Base-by-base conservation (phyloP, 2,329 filamentous ascomycete genomes). In the Hyphodiscus sp. region DNA sequence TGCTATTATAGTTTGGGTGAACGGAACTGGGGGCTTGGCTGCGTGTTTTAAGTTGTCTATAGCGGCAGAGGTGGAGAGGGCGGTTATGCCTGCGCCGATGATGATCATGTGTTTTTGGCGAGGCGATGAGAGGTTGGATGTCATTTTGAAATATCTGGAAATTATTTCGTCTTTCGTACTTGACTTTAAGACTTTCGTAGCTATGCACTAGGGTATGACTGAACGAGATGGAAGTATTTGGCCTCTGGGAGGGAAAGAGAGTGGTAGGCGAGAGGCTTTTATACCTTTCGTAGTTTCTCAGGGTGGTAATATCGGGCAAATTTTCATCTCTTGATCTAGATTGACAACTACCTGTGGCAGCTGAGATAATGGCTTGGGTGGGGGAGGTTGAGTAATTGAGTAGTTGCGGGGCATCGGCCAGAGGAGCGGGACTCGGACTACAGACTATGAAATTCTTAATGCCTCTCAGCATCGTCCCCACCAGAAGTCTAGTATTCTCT, bases 61-160 rank as follows among this genome's bases (percentile, higher is more conserved):
- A 26, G 67, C 65, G n/a, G 74, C 58, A 3, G 74, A 70, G 15
- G 70, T 73, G 56, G 75, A 74, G 2, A 77, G 69, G 18, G 73
- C 74, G 11, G 72, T 72, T 4, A 77, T 69, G 1, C 75, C 74
- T 6, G 73, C 74, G n/a, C 75, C 61, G 4, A 63, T 59, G 51
- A 63, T 57, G 26, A 58, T 33, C 18, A 64, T 60, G 9, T 61
- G 52, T 50, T 62, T 55, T 38, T 48, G 50, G 18, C 20, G 19
- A n/a, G 45, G 45, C 10, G 29, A n/a, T 29, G 23, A 3, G 23
- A 38, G 33, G 33, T 13, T n/a, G 33, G 33, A 15, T 38, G 33
- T 38, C 11, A 38, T n/a, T 8, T 26, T 26, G 23, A 8, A 26
- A 26, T 26, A 26, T 26, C 8, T 26, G 23, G 3, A 26, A 4